Evolutionary conservation across 2,329 filamentous ascomycete species (phyloP).

Genomic region (Hymenoscyphus salicellus): DNA sequence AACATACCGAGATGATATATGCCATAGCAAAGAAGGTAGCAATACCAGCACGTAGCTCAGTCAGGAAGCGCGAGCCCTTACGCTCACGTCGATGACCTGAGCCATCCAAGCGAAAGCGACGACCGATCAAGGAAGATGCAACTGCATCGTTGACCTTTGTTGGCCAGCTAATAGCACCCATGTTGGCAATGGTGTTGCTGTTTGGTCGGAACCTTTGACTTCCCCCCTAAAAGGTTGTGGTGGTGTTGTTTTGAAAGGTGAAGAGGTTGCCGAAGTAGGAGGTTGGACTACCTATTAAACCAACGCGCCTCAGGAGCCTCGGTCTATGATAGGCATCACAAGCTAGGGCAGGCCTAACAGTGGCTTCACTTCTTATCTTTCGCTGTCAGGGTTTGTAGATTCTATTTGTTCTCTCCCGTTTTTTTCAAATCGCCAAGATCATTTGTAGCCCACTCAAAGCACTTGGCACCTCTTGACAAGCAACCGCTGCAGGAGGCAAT

Average conservation of each 20-base stretch:
- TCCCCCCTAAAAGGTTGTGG: background rate
- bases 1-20: slow-evolving; percentile 58
- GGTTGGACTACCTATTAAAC: background rate
- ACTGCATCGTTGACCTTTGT: slow-evolving; percentile 39
- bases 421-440: background rate
- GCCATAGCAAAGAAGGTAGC: slow-evolving; percentile 68
- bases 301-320: background rate
- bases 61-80: slow-evolving; percentile 70
- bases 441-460: background rate
- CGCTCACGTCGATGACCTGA: slow-evolving; percentile 59
- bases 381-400: background rate
- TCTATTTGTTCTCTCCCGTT: background rate
- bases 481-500: background rate
- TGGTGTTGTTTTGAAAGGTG: background rate
- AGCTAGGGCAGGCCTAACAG: background rate
- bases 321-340: background rate
- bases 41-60: slow-evolving; percentile 76
- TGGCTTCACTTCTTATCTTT: background rate
- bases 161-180: slow-evolving; percentile 6
- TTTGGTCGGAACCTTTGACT: background rate
- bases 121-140: slow-evolving; percentile 61
- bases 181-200: slow-evolving; percentile 5
- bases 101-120: slow-evolving; percentile 75
- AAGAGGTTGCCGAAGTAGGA: background rate
- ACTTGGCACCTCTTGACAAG: background rate